Evolutionary conservation across 352 stramenopile genomes (phyloP).

Genomic region (Phytopythium ostracodes): DNA sequence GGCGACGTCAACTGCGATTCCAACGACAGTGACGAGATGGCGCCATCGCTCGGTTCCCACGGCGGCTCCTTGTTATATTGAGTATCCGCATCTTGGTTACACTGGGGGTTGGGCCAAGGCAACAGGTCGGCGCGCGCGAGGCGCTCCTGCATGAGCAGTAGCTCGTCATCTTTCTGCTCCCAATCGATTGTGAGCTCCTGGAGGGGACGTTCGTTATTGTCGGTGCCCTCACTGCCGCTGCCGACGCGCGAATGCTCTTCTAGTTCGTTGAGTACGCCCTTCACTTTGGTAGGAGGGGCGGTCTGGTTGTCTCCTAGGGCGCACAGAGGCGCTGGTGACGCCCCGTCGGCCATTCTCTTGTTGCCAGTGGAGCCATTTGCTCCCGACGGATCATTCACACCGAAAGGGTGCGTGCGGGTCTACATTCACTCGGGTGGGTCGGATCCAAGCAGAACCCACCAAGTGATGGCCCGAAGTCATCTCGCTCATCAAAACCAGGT

Average conservation of each 20-base stretch:
- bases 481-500: neutral
- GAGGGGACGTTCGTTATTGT: too few species aligned
- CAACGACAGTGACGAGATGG: neutral
- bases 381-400: neutral
- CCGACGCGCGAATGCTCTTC: neutral
- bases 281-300: neutral
- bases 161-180: neutral
- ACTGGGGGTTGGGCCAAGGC: neutral
- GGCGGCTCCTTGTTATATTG: neutral
- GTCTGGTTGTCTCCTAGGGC: neutral
- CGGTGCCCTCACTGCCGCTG: neutral
- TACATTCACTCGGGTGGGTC: neutral
- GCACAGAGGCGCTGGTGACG: neutral
- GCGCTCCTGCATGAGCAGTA: neutral
- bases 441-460: too few species aligned
- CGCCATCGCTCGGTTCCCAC: neutral
- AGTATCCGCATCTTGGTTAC: neutral
- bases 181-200: too few species aligned
- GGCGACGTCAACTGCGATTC: neutral
- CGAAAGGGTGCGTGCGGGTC: neutral
- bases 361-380: too few species aligned
- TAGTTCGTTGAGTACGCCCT: neutral
- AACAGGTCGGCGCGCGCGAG: slow-evolving; percentile 1
- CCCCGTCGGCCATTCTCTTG: neutral
- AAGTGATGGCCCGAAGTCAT: neutral